Percentiles rank a stretch among this genome's conserved stretches.
phyloP scores from a whole-genome alignment of 164 flowering plant genomes.

The Houttuynia cordata region DNA sequence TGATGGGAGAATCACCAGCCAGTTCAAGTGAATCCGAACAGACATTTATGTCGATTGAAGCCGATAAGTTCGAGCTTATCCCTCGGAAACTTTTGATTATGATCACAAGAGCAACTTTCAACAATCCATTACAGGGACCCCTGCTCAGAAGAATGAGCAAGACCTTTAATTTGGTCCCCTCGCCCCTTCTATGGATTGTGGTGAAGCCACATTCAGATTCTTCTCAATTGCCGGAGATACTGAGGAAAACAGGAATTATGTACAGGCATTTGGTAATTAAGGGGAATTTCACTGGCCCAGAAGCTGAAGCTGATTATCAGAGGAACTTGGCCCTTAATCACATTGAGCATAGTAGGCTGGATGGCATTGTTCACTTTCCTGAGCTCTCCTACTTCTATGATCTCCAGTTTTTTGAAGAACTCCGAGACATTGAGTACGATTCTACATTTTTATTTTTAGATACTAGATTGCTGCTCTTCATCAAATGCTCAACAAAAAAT shows the following conservation, averaged over 20 bases:
- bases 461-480: not conserved
- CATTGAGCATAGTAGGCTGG: conserved; percentile 73
- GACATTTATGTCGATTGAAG: not conserved
- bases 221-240: conserved; percentile 34
- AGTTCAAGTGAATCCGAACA: not conserved
- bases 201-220: conserved; percentile 43
- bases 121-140: conserved; percentile 21
- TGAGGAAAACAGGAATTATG: conserved; percentile 77
- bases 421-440: conserved; percentile 69
- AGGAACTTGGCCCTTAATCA: conserved; percentile 73
- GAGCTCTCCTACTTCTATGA: conserved; percentile 54
- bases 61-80: conserved; percentile 1
- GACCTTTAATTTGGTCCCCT: conserved; percentile 54
- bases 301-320: conserved; percentile 55
- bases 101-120: conserved; percentile 43
- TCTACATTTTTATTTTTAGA: not conserved
- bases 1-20: conserved; percentile 19
- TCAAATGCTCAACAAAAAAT: no score
- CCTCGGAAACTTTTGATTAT: conserved; percentile 41
- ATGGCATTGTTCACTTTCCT: conserved; percentile 86
- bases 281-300: conserved; percentile 53
- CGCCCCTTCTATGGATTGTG: conserved; percentile 80
- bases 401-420: conserved; percentile 60
- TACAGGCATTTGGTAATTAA: conserved; percentile 74
- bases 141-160: conserved; percentile 43